phyloP scores from a whole-genome alignment of 2,329 filamentous ascomycete genomes.

The Sordariomycetes sp. region DNA sequence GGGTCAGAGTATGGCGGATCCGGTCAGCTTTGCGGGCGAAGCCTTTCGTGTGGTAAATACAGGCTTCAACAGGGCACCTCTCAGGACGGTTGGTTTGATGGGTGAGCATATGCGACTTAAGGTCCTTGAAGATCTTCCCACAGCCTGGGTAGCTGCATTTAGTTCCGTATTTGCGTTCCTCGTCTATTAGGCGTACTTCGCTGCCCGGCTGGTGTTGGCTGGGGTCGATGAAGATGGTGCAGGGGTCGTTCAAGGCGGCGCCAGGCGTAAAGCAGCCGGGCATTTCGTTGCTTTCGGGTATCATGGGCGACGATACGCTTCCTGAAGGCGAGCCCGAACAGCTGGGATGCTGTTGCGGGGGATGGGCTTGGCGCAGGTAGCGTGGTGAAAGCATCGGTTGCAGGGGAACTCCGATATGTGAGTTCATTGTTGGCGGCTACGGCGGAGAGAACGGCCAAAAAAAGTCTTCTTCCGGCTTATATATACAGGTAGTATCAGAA shows the following conservation, averaged over 20 bases:
- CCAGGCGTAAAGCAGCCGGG: slow-evolving; percentile 49
- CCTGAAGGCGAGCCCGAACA: slow-evolving; percentile 57
- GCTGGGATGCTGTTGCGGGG: slow-evolving; percentile 41
- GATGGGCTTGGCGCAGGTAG: slow-evolving; percentile 32
- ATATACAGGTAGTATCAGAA: too few species aligned
- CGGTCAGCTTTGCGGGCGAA: slow-evolving; percentile 96
- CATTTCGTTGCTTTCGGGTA: slow-evolving; percentile 51
- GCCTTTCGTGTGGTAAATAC: slow-evolving; percentile 86
- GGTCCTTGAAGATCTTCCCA: slow-evolving; percentile 78
- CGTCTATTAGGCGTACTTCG: slow-evolving; percentile 55
- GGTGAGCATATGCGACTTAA: slow-evolving; percentile 91
- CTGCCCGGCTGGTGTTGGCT: slow-evolving; percentile 56
- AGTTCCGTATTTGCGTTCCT: slow-evolving; percentile 58
- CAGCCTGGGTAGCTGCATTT: slow-evolving; percentile 78
- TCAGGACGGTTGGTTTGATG: slow-evolving; percentile 86
- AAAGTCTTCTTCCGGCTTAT: too few species aligned
- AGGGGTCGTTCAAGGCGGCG: slow-evolving; percentile 42
- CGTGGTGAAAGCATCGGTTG: slow-evolving; percentile 34
- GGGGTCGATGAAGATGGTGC: slow-evolving; percentile 32
- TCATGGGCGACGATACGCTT: slow-evolving; percentile 36
- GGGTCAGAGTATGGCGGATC: slow-evolving; percentile 86
- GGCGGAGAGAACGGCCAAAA: too few species aligned
- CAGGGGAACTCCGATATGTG: slow-evolving; percentile 35
- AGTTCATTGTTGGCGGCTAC: too few species aligned
- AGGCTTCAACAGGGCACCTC: slow-evolving; percentile 87